These are phyloP conservation scores for Kuraishia molischiana DNA, from an alignment of 805 yeast species.

Conservation along the genomic window DNA sequence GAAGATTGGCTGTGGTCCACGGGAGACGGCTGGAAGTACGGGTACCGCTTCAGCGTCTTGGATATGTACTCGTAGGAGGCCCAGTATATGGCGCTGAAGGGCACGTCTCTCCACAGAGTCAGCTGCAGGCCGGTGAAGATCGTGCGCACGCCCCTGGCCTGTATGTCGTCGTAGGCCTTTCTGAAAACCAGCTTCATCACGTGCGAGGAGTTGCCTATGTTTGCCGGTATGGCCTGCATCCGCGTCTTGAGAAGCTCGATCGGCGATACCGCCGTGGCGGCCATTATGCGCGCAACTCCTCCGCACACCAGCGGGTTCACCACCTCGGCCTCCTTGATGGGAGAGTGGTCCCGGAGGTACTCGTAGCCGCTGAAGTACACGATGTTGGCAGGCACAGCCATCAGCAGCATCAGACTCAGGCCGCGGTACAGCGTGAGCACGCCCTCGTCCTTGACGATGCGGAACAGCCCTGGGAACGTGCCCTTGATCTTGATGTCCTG, in stretches of 20 bases:
- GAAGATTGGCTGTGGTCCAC: slow-evolving; percentile 14
- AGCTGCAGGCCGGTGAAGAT: slow-evolving; percentile 79
- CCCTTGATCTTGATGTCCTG: slow-evolving; percentile 13
- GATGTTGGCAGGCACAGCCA: slow-evolving; percentile 90
- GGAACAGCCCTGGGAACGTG: slow-evolving; percentile 7
- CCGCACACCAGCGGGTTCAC: slow-evolving; percentile 82
- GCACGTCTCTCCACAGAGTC: slow-evolving; percentile 95
- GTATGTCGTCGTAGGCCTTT: slow-evolving; percentile 30
- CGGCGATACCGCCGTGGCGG: slow-evolving; percentile 84
- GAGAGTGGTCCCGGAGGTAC: slow-evolving; percentile 66
- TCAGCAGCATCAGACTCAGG: slow-evolving; percentile 64
- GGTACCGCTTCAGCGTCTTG: slow-evolving; percentile 11
- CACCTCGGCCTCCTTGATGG: slow-evolving; percentile 28
- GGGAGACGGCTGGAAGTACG: slow-evolving; percentile 9
- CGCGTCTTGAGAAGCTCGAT: slow-evolving; percentile 81
- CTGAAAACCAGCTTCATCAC: slow-evolving; percentile 35
- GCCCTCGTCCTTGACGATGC: slow-evolving; percentile 70
- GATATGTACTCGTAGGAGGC: slow-evolving; percentile 58
- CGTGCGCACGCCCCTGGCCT: slow-evolving; percentile 46
- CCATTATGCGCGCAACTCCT: slow-evolving; percentile 66
- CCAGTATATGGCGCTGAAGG: slow-evolving; percentile 95
- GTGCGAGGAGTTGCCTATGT: slow-evolving; percentile 21
- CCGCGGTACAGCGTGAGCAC: slow-evolving; percentile 80
- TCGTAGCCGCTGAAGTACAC: slow-evolving; percentile 95
- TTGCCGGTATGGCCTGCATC: slow-evolving; percentile 75